A percentile compares a stretch with the other conserved stretches of the same genome.
Conservation (phyloP, 2,329 filamentous ascomycete species). For the Colletotrichum simmondsii region DNA sequence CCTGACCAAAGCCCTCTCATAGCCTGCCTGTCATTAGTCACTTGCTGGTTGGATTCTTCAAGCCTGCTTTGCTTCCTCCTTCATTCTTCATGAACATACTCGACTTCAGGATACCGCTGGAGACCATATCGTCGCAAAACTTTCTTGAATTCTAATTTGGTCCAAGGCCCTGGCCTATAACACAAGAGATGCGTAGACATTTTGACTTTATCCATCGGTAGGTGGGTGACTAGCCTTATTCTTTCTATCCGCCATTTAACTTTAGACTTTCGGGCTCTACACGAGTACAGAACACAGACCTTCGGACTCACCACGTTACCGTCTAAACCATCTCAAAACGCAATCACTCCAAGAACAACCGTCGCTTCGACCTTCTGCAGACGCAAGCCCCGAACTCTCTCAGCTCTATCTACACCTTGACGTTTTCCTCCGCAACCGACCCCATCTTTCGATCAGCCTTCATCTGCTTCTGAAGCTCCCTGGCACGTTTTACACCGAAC, state of each 20-base stretch:
- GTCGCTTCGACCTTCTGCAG: background rate
- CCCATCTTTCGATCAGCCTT: constrained; percentile 28
- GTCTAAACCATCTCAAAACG: background rate
- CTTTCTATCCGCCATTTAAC: background rate
- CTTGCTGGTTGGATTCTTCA: too few species aligned
- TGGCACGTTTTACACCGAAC: constrained; percentile 55
- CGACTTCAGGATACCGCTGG: too few species aligned
- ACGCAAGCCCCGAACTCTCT: constrained; percentile 3
- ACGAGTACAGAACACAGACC: background rate
- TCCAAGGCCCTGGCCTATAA: too few species aligned
- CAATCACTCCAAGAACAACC: background rate
- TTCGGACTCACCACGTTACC: background rate
- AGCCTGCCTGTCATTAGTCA: too few species aligned
- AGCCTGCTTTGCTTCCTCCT: too few species aligned
- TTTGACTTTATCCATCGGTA: constrained; percentile 6
- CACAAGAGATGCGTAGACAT: background rate
- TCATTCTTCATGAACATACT: too few species aligned
- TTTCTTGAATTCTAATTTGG: too few species aligned
- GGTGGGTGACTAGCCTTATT: background rate
- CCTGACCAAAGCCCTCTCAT: too few species aligned
- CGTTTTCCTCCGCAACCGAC: background rate
- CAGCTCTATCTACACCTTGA: background rate
- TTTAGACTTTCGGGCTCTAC: background rate
- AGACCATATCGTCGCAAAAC: too few species aligned
- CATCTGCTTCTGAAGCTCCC: constrained; percentile 49